Evolutionary conservation across 371 early-diverging fungal species (phyloP).

Genomic region (Nematocida ausubeli): DNA sequence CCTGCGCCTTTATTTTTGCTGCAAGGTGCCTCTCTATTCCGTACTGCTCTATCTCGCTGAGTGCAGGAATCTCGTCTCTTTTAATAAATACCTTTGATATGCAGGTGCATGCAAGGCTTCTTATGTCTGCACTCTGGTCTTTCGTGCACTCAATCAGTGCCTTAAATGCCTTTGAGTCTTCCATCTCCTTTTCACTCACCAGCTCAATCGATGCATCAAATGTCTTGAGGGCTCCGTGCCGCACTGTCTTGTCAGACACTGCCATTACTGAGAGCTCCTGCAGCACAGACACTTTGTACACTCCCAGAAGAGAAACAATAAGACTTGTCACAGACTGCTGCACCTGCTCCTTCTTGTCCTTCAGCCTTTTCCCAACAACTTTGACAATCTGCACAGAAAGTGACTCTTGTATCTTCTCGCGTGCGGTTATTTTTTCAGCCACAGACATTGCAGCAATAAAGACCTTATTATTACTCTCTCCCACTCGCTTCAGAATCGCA

Average conservation of each 20-base stretch:
- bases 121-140: conserved; percentile 18
- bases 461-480: conserved; percentile 49
- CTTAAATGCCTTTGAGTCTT: background rate
- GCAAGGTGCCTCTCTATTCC: conserved; percentile 46
- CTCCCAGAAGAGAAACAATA: background rate
- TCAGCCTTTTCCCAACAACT: conserved; percentile 31
- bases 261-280: background rate
- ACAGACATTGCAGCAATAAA: conserved; percentile 41
- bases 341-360: conserved; percentile 44
- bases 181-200: conserved; percentile 15
- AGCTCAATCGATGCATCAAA: background rate
- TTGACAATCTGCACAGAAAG: background rate
- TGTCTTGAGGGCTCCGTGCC: conserved; percentile 8
- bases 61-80: background rate
- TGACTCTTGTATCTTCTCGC: background rate
- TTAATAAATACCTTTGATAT: conserved; percentile 5
- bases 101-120: conserved; percentile 20
- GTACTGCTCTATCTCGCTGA: conserved; percentile 27
- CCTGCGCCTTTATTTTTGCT: conserved; percentile 6
- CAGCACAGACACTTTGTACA: background rate
- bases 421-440: background rate
- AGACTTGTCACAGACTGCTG: conserved; percentile 25
- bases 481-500: background rate
- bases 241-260: conserved; percentile 3
- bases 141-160: conserved; percentile 25